A percentile compares a stretch with the other conserved stretches of the same genome.
phyloP scores from a whole-genome alignment of 305 asterid genomes.

The Rubia occidens region DNA sequence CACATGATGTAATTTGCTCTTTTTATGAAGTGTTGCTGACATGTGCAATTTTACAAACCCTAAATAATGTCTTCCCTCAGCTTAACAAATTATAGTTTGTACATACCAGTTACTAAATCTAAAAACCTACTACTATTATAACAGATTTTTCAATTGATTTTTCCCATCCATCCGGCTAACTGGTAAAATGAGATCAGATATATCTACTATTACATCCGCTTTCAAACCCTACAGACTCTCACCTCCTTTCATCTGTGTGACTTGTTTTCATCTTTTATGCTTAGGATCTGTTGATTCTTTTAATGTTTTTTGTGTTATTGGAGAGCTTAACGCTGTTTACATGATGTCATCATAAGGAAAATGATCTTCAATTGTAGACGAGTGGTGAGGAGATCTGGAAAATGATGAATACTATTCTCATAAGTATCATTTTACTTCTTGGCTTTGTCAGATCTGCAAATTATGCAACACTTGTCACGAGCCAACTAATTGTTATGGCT shows the following conservation, averaged over 20 bases:
- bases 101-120: background rate
- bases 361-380: background rate
- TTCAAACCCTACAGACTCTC: background rate
- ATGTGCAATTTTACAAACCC: background rate
- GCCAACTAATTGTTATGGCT: constrained; percentile 67
- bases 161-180: background rate
- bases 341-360: background rate
- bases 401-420: background rate
- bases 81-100: background rate
- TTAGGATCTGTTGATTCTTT: background rate
- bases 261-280: background rate
- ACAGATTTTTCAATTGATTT: background rate
- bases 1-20: background rate
- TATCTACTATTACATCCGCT: background rate
- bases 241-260: too few species aligned
- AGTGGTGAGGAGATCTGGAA: background rate
- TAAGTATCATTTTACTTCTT: background rate
- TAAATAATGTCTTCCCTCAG: background rate
- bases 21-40: background rate
- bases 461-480: constrained; percentile 76
- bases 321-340: background rate
- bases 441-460: constrained; percentile 58
- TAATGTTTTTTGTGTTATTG: background rate
- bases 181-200: background rate
- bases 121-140: background rate